Evolutionary conservation across 108 stramenopile genomes (phyloP), one percentile per base, ranked within the genome.

Genomic region (Skeletonema grethae): DNA sequence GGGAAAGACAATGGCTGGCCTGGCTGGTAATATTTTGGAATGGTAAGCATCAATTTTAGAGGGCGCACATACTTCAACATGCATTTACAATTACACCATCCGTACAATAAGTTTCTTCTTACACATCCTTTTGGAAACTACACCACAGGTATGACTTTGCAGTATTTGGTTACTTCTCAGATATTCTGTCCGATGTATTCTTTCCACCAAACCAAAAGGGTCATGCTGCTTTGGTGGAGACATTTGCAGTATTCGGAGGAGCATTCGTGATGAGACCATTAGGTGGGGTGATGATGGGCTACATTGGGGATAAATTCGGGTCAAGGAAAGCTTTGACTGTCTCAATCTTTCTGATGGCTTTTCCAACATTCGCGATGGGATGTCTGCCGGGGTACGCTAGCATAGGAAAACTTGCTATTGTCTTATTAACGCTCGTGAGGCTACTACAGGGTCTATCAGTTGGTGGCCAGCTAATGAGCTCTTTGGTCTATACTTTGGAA

Each of bases 231-330:
- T 46, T 76, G 24, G 46, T 70, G 4, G 70, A 79, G 69, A 71
- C 72, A n/a, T 85, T 82, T 74, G 76, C 69, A 4, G 77, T 85
- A 12, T 85, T 85, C 53, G 84, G 84, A 28, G 80, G 80, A 12
- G 84, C 84, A 31, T 85, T 85, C 64, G 34, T 82, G 2, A 70
- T 75, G 48, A 48, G 84, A 22, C 84, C 84, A 2, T 29, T 82
- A 13, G 80, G 80, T 10, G 84, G 82, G 11, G 35, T 78, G 16
- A 30, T 73, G 56, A 72, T 71, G 46, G 84, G 84, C 0, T 80
- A 70, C 20, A 67, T 80, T 25, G 76, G 80, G 0, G 84, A 85
- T 59, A 70, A 45, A 22, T 65, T 82, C 65, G 84, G 84, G 1
- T 46, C 67, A n/a, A 66, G 72, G 10, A 58, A 30, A 45, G 84